Conservation (phyloP, 495 filamentous ascomycete species). For the Hyaloscypha finlandica region DNA sequence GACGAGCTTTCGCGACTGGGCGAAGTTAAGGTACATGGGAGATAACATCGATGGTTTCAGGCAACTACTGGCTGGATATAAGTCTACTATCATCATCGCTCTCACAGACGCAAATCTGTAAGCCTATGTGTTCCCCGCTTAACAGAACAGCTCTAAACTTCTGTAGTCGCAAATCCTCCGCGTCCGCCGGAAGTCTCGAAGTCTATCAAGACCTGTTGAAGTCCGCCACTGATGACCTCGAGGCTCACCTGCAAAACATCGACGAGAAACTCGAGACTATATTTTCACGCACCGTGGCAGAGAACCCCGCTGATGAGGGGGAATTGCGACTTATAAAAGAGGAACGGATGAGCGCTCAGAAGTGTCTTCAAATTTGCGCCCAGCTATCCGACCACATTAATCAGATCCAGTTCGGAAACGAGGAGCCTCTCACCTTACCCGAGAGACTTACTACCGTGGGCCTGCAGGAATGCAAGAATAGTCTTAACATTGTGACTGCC, state of each 20-base stretch:
- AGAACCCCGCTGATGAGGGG: slow-evolving; percentile 30
- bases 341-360: slow-evolving; percentile 44
- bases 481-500: slow-evolving; percentile 32
- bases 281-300: slow-evolving; percentile 20
- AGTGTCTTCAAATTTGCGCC: slow-evolving; percentile 46
- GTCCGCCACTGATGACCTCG: slow-evolving; percentile 41
- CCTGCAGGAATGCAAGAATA: slow-evolving; percentile 44
- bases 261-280: slow-evolving; percentile 40
- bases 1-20: slow-evolving; percentile 41
- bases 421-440: slow-evolving; percentile 26
- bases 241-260: slow-evolving; percentile 40
- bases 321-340: slow-evolving; percentile 40
- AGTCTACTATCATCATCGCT: slow-evolving; percentile 44
- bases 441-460: slow-evolving; percentile 39
- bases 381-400: slow-evolving; percentile 43
- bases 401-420: slow-evolving; percentile 33
- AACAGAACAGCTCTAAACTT: slow-evolving; percentile 15
- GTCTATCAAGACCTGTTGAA: slow-evolving; percentile 40
- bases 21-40: slow-evolving; percentile 38
- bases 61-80: slow-evolving; percentile 41
- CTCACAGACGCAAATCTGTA: slow-evolving; percentile 43
- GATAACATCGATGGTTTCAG: slow-evolving; percentile 39
- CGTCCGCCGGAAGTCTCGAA: slow-evolving; percentile 36
- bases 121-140: slow-evolving; percentile 28
- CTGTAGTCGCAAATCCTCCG: slow-evolving; percentile 34